phyloP scores from a whole-genome alignment of 2,329 filamentous ascomycete species.

The Diaporthe citriasiana region DNA sequence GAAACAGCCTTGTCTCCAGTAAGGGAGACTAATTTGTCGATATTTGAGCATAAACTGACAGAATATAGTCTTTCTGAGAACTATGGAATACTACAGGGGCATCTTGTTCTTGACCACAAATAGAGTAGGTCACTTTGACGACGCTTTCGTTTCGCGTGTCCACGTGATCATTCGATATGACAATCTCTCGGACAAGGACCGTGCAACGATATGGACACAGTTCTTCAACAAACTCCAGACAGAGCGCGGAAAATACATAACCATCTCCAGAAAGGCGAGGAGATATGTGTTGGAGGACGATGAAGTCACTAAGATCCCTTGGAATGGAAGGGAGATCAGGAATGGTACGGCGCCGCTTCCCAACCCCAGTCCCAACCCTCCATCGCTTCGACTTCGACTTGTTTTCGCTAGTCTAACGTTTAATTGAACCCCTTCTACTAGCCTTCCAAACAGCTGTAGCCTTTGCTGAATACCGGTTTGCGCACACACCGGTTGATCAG shows the following conservation, averaged over 20 bases:
- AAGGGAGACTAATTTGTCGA: slow-evolving; percentile 37
- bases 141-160: slow-evolving; percentile 54
- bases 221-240: slow-evolving; percentile 28
- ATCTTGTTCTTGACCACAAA: slow-evolving; percentile 50
- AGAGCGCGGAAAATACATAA: neutral
- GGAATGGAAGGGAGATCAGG: slow-evolving; percentile 29
- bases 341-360: neutral
- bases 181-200: slow-evolving; percentile 33
- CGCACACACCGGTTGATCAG: neutral
- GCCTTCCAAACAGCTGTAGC: slow-evolving; percentile 29
- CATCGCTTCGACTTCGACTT: no score
- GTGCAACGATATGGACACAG: neutral
- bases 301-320: neutral
- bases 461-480: slow-evolving; percentile 19
- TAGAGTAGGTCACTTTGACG: slow-evolving; percentile 54
- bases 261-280: neutral
- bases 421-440: neutral
- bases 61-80: slow-evolving; percentile 45
- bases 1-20: slow-evolving; percentile 48
- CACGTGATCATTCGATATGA: slow-evolving; percentile 51
- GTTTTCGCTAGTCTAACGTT: no score
- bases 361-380: no score
- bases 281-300: slow-evolving; percentile 25
- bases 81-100: slow-evolving; percentile 48
- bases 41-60: slow-evolving; percentile 35